phyloP scores from a whole-genome alignment of 768 basidiomycete genomes.

The Lactifluus echinatus region DNA sequence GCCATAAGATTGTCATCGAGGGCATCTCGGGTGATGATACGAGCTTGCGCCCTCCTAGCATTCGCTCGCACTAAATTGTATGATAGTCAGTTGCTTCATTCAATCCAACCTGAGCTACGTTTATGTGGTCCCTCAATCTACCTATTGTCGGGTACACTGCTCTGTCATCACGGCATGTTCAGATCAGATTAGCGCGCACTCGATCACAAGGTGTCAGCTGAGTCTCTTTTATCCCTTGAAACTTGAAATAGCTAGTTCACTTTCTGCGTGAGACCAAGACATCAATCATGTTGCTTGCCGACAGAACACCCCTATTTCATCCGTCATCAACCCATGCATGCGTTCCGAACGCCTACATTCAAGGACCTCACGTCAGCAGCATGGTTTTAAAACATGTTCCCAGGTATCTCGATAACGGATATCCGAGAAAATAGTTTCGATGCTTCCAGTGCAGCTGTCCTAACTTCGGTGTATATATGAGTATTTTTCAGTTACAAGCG shows the following conservation, averaged over 20 bases:
- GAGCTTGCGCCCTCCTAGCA: slow-evolving; percentile 2
- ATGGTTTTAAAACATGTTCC: neutral
- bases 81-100: neutral
- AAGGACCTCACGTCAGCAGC: neutral
- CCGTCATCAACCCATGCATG: too few species aligned
- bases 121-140: neutral
- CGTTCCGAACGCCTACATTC: too few species aligned
- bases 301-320: neutral
- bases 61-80: neutral
- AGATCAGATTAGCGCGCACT: neutral
- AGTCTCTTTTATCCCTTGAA: neutral
- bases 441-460: too few species aligned
- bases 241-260: neutral
- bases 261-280: neutral
- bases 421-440: too few species aligned
- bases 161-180: neutral
- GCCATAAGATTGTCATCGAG: slow-evolving; percentile 50
- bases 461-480: too few species aligned
- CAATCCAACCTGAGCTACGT: neutral
- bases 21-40: slow-evolving; percentile 39
- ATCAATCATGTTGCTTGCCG: slow-evolving; percentile 1
- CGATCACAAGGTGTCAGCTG: neutral
- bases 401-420: neutral
- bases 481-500: too few species aligned
- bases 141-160: neutral